phyloP scores from a whole-genome alignment of 208 protist species.

The Leishmania lainsoni region DNA sequence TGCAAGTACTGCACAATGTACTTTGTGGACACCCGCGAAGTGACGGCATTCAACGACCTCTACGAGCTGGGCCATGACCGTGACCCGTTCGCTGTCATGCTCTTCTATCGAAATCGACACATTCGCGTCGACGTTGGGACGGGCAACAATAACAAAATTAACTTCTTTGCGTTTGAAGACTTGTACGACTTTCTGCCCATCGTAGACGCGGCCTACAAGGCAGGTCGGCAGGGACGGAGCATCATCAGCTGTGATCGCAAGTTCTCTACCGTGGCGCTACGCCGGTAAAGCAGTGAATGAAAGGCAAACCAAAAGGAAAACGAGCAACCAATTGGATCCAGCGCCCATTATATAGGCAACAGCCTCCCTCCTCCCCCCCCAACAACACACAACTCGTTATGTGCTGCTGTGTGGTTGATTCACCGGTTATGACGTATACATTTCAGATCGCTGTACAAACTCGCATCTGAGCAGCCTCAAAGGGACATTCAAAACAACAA shows the following conservation, averaged over 20 bases:
- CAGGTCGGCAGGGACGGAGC: slow-evolving; percentile 94
- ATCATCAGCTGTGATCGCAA: slow-evolving; percentile 97
- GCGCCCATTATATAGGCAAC: not conserved
- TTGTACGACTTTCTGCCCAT: slow-evolving; percentile 98
- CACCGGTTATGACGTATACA: not conserved
- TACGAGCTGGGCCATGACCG: slow-evolving; percentile 97
- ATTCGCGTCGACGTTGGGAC: slow-evolving; percentile 99
- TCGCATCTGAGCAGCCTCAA: not conserved
- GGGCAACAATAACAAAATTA: slow-evolving; percentile 99
- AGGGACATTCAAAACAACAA: not conserved
- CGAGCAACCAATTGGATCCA: not conserved
- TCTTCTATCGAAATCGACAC: slow-evolving; percentile 99
- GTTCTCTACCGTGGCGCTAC: slow-evolving; percentile 91
- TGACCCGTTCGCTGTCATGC: slow-evolving; percentile 98
- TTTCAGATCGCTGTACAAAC: not conserved
- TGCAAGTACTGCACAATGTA: slow-evolving; percentile 85
- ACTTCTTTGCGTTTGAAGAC: slow-evolving; percentile 96
- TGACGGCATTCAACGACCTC: slow-evolving; percentile 98
- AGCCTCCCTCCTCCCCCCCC: no score
- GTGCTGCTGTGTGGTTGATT: not conserved
- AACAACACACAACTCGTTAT: not conserved
- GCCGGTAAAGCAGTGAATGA: slow-evolving; percentile 11
- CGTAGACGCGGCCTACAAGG: slow-evolving; percentile 96
- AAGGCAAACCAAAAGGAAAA: not conserved
- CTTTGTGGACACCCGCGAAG: slow-evolving; percentile 75